Evolutionary conservation across 2,329 filamentous ascomycete genomes (phyloP).

Genomic region (Calycina herbarum): DNA sequence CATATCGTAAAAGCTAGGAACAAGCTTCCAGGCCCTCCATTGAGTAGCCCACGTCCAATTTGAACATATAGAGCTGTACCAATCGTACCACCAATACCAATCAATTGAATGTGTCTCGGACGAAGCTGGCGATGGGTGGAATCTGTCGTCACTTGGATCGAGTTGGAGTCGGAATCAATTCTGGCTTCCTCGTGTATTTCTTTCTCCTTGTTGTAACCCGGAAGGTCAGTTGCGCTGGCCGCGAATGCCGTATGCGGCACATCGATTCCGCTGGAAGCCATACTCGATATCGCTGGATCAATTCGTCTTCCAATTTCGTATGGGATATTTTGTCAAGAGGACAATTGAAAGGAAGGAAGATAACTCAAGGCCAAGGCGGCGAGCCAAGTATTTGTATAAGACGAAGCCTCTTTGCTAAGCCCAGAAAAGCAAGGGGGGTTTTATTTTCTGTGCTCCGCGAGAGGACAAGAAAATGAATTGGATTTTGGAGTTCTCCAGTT

Average conservation of each 20-base stretch:
- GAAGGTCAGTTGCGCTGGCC: constrained; percentile 16
- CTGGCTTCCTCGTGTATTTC: constrained; percentile 27
- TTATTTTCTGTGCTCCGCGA: background rate
- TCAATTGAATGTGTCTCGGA: constrained; percentile 37
- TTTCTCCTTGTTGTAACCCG: constrained; percentile 18
- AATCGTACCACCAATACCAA: constrained; percentile 63
- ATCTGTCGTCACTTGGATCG: constrained; percentile 22
- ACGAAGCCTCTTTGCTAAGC: background rate
- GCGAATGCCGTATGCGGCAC: constrained; percentile 20
- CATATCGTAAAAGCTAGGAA: constrained; percentile 61
- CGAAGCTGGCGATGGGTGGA: constrained; percentile 41
- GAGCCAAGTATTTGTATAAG: background rate
- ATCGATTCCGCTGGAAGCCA: constrained; percentile 28
- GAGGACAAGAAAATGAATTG: background rate
- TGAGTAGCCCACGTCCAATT: constrained; percentile 58
- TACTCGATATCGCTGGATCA: constrained; percentile 7
- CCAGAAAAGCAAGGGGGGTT: background rate
- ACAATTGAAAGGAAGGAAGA: background rate
- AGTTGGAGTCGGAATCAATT: constrained; percentile 19
- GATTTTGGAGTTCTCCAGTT: background rate
- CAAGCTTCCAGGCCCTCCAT: constrained; percentile 59
- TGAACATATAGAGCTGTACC: constrained; percentile 55
- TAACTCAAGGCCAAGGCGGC: background rate
- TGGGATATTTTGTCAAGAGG: background rate
- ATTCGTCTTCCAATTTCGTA: background rate